A percentile compares a stretch with the other conserved stretches of the same genome.
phyloP scores from a whole-genome alignment of 768 basidiomycete species.

The Boletus reticuloceps region DNA sequence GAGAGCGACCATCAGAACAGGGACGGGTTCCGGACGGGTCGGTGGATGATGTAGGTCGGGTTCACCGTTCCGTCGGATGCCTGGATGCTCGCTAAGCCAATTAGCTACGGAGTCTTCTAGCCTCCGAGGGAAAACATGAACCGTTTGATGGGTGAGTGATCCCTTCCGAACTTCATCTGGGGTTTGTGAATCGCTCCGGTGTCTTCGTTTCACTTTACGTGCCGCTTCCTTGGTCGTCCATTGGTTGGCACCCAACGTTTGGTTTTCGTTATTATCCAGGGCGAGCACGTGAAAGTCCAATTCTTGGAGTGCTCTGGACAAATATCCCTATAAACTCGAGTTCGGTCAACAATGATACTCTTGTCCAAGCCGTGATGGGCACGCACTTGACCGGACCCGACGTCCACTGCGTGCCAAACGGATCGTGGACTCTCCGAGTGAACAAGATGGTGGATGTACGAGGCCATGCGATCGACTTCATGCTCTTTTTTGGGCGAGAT shows the following conservation, averaged over 20 bases:
- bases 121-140: constrained; percentile 50
- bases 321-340: constrained; percentile 51
- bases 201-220: constrained; percentile 16
- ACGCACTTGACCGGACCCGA: constrained; percentile 70
- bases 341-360: constrained; percentile 3
- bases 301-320: constrained; percentile 49
- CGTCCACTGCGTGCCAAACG: constrained; percentile 56
- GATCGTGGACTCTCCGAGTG: constrained; percentile 23
- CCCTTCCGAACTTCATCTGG: constrained; percentile 12
- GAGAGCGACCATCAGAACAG: constrained; percentile 63
- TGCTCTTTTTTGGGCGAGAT: constrained; percentile 79
- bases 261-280: constrained; percentile 58
- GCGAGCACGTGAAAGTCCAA: constrained; percentile 54
- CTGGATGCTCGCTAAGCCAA: constrained; percentile 43
- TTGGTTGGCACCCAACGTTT: constrained; percentile 55
- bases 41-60: neutral
- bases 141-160: constrained; percentile 53
- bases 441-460: constrained; percentile 44
- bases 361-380: neutral
- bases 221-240: constrained; percentile 34
- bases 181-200: neutral
- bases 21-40: constrained; percentile 21
- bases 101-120: constrained; percentile 46
- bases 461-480: constrained; percentile 64
- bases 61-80: neutral